Base-by-base conservation (phyloP, 2,329 filamentous ascomycete species). In the Fusarium anthophilum region DNA sequence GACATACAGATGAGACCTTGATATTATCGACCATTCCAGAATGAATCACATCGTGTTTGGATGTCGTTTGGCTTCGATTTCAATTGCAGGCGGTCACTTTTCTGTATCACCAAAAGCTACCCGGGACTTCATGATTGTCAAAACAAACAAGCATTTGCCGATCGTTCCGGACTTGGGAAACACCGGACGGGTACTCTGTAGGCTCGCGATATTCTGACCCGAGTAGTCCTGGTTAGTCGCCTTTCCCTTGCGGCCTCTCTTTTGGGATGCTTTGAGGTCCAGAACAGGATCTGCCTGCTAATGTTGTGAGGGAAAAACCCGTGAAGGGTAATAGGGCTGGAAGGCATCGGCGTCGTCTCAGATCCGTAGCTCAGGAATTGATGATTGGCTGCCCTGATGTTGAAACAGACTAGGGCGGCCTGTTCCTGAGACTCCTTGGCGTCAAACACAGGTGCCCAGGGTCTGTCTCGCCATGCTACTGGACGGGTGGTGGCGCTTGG, bases 341-440 rank as follows among this genome's bases (percentile, higher is more conserved):
- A 63, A 60, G 39, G 39, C 47, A 51, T 51, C 59, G 48, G 61
- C 18, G 18, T 39, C 58, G 76, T 77, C 70, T 77, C 75, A 75
- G 76, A 75, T 60, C 56, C 28, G 24, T 45, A 39, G 38, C 32
- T 41, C 15, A 28, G 47, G 26, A 47, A 37, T 5, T 51, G n/a
- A 35, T 63, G 61, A 78, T 62, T 78, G 73, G 77, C 59, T 70
- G 73, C 55, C 77, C 77, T 79, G 73, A 79, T 67, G 69, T 68
- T 79, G 77, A 79, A 79, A 79, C 77, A 66, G 48, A 67, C 67
- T 73, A 69, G 71, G 73, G 63, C 28, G 63, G 35, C 54, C 74
- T 56, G 59, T 50, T 57, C 73, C 70, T 76, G 73, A 75, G 70
- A 76, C 73, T 26, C 28, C 38, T 54, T 73, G 67, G 66, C 58